Evolutionary conservation across 2,329 filamentous ascomycete genomes (phyloP), one percentile per base, ranked within the genome.

Genomic region (Cladosporium sp.): DNA sequence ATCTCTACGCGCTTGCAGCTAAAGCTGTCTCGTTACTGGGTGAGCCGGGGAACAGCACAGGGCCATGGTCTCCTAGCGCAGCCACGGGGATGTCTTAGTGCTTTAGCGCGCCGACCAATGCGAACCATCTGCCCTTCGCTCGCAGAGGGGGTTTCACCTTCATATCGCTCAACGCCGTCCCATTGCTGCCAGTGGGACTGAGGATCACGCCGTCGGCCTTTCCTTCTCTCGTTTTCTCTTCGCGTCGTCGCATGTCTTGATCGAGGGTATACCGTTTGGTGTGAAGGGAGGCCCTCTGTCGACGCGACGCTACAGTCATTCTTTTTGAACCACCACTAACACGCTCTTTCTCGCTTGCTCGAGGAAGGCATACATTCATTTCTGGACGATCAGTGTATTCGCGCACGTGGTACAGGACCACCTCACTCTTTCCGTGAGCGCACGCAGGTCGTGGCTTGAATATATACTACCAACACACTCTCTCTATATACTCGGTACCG

Each of bases 371-470:
- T 57, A 44, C 60, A 24, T 55, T 55, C 60, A n/a, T 55, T 55
- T 62, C 36, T 41, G 30, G 6, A 63, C 30, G 51, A 36, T 38
- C 59, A 26, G 32, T 12, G 28, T 26, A 34, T 10, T 32, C 52
- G 32, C 52, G 52, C 52, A 54, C 15, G 32, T 49, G 34, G 41
- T 24, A 51, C 44, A 47, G n/a, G 51, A 64, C 36, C 24, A 34
- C 59, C n/a, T 52, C 60, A 64, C 51, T 64, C 61, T 38, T 38
- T 62, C 26, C 26, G 34, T 55, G 34, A 55, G 51, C 61, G 51
- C 61, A 64, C 61, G 61, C 61, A 64, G 61, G 61, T 55, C 61
- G 61, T 64, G 61, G 61, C 61, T 64, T n/a, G 61, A 24, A 64
- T 24, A 30, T 34, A 51, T 10, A 36, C 36, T 44, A 57, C 18